phyloP scores from a whole-genome alignment of 441 rosid genomes.

The Brassica balearica region DNA sequence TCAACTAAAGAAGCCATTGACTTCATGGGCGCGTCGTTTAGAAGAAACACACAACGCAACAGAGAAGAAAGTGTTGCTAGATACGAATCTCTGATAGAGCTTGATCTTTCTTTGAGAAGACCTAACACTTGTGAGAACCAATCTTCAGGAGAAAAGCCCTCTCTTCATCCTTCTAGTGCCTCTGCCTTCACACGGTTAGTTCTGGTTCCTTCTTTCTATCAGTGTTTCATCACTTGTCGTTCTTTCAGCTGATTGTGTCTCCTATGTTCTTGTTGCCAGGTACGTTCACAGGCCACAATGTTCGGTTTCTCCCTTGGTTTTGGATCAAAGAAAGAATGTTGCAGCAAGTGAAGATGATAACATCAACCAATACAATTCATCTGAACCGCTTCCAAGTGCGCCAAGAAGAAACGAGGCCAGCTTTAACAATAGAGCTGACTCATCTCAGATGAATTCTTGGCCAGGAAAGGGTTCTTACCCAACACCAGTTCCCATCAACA shows the following conservation, averaged over 20 bases:
- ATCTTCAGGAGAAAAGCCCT: conserved; percentile 51
- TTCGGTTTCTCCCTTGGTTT: conserved; percentile 42
- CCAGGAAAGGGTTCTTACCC: conserved; percentile 52
- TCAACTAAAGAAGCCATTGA: conserved; percentile 67
- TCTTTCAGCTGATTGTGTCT: conserved; percentile 25
- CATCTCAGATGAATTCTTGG: conserved; percentile 46
- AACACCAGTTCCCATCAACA: conserved; percentile 50
- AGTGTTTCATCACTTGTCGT: not conserved
- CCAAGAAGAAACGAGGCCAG: conserved; percentile 51
- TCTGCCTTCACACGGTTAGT: conserved; percentile 79
- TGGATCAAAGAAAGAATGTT: conserved; percentile 43
- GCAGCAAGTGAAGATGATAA: conserved; percentile 47
- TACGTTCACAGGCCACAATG: conserved; percentile 58
- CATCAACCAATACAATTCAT: conserved; percentile 45
- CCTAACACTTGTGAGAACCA: conserved; percentile 54
- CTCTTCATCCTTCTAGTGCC: conserved; percentile 71
- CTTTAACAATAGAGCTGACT: conserved; percentile 43
- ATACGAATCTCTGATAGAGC: conserved; percentile 56
- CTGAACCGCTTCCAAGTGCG: conserved; percentile 50
- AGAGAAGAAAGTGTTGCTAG: conserved; percentile 43
- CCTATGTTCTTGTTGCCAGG: conserved; percentile 50
- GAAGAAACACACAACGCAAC: conserved; percentile 39
- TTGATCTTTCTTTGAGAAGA: conserved; percentile 83
- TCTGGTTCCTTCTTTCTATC: conserved; percentile 28
- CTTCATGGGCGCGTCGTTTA: conserved; percentile 71